Evolutionary conservation across 192 early-diverging fungal genomes (phyloP), one percentile per base, ranked within the genome.

Genomic region (Spinellus fusiger): DNA sequence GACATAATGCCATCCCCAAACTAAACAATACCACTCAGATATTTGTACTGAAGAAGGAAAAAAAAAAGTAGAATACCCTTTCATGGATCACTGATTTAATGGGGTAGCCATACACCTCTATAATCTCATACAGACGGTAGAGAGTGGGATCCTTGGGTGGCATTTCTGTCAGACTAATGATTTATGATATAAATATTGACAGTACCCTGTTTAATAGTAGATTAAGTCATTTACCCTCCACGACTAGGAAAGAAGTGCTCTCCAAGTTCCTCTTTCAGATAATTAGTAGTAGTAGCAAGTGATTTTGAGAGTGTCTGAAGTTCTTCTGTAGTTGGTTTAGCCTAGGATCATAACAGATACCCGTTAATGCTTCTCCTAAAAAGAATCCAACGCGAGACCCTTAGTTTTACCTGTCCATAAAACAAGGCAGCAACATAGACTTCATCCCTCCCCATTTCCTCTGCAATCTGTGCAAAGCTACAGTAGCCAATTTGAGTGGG

Each of bases 361-460:
- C 25, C 25, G 38, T 49, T 31, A n/a, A 57, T 28, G 12, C 37
- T 56, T 50, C 37, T 8, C 13, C 10, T 13, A 55, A 13, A 12
- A 3, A 32, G 10, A 46, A n/a, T 29, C 6, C 23, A 33, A 12
- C 28, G 8, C 15, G 4, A n/a, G 13, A 7, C 25, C 27, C 23
- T 28, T 50, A 48, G 10, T n/a, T 22, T 60, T 61, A 83, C 85
- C 40, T 84, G 83, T 12, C 85, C 85, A 57, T 87, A 87, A 62
- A 87, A 87, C 35, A 87, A 61, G 0, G 85, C 80, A 9, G 85
- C 85, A 12, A 79, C 77, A 79, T 84, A 87, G 5, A 87, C 77
- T 66, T 87, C 85, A 62, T 85, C 78, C 38, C 75, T 80, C 1
- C 64, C 69, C 27, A 87, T 61, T 29, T 72, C 60, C 20, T 69